Conservation (phyloP, 257 asterid species). For the Vinca minor region DNA sequence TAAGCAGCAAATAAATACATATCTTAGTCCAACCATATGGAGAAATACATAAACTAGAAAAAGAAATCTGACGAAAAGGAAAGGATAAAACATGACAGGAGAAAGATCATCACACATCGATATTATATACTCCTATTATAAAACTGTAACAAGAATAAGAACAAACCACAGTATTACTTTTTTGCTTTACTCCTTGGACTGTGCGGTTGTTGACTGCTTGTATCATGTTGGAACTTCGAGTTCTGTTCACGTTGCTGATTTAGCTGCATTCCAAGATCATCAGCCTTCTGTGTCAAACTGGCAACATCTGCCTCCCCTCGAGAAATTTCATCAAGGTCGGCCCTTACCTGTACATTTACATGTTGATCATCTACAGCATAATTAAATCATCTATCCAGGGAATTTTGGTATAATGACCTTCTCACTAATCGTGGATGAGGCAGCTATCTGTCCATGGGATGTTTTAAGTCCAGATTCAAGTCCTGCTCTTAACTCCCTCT, state of each 20-base stretch:
- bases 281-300: slow-evolving; percentile 52
- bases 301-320: slow-evolving; percentile 52
- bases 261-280: slow-evolving; percentile 59
- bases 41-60: too few species aligned
- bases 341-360: slow-evolving; percentile 46
- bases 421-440: slow-evolving; percentile 47
- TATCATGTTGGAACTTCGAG: slow-evolving; percentile 38
- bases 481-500: slow-evolving; percentile 55
- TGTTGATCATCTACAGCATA: slow-evolving; percentile 20
- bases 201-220: slow-evolving; percentile 33
- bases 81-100: slow-evolving; percentile 11
- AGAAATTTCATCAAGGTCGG: slow-evolving; percentile 56
- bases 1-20: not conserved
- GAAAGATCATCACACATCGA: slow-evolving; percentile 3
- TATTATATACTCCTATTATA: too few species aligned
- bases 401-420: slow-evolving; percentile 39
- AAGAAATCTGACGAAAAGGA: too few species aligned
- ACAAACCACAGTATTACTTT: slow-evolving; percentile 33
- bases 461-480: slow-evolving; percentile 61
- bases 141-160: slow-evolving; percentile 6
- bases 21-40: not conserved
- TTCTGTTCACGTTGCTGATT: slow-evolving; percentile 55
- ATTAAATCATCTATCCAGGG: slow-evolving; percentile 4
- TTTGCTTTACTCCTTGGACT: slow-evolving; percentile 34
- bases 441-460: slow-evolving; percentile 34